Base-by-base conservation (phyloP, 83 land plant genomes). In the Picea abies region DNA sequence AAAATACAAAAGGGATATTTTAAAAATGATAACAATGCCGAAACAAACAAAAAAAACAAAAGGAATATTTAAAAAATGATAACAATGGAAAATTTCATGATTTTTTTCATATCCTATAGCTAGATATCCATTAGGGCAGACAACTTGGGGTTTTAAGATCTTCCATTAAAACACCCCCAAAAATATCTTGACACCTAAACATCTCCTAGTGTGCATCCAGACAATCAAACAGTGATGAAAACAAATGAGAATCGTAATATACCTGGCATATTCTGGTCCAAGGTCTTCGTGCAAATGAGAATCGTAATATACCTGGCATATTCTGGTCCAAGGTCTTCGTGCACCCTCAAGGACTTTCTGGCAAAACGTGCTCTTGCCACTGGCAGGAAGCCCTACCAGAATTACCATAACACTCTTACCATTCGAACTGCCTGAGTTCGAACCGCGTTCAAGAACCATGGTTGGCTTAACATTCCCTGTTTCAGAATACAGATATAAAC, bases 231-330 rank as follows among this genome's bases (percentile, higher is more conserved):
- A 11, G 58, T 56, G 14, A 56, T 56, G 3, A 56, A 56, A 56
- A 56, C 35, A 32, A 32, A 32, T 32, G 35, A 32, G 2, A 32
- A 32, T 29, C 0, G 61, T 60, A 56, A 14, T 20, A 23, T 78
- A 97, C 99, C 96, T 97, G 99, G 81, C 99, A 97, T 76, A 97
- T 73, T 15, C 98, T 93, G 71, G 79, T 91, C 98, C 99, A 97
- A 22, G 84, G 86, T 5, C 92, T 87, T n/a, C 79, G 69, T 60
- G 93, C 35, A 32, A 32, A 32, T 32, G 35, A 32, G 2, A 32
- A 32, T 29, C 0, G 61, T 60, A 56, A 14, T 20, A 23, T 78
- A 97, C 99, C 96, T 97, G 99, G 81, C 99, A 97, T 76, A 97
- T 73, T 15, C 98, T 93, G 71, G 79, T 91, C 98, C 99, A 97